These are phyloP conservation scores for Aureobasidium sp. DNA, from an alignment of 2,329 filamentous ascomycete genomes.

Conservation along the genomic window DNA sequence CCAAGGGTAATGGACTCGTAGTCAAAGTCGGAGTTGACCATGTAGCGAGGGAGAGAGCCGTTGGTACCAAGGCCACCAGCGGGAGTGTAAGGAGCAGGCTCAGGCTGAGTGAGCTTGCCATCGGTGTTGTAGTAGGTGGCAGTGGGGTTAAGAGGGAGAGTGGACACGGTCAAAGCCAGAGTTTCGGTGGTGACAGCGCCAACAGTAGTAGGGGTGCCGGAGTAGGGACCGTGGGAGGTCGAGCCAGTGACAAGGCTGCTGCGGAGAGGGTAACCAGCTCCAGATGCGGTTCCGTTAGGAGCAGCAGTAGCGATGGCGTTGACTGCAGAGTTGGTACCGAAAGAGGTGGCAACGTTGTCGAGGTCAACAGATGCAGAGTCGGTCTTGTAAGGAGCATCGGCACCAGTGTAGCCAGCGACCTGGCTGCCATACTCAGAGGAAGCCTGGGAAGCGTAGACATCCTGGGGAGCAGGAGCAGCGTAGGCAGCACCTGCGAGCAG, in stretches of 20 bases:
- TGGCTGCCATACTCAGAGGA: conserved; percentile 17
- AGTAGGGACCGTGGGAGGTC: conserved; percentile 63
- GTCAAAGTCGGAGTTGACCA: conserved; percentile 74
- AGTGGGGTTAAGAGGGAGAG: conserved; percentile 51
- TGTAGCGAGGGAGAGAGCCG: conserved; percentile 67
- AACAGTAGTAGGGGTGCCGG: conserved; percentile 59
- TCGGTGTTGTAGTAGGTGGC: conserved; percentile 66
- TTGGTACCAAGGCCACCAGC: conserved; percentile 68
- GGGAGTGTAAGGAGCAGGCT: conserved; percentile 67
- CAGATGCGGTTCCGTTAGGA: conserved; percentile 25
- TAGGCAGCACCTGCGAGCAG: conserved; percentile 24
- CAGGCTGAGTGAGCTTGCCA: conserved; percentile 57
- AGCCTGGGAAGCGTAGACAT: conserved; percentile 6
- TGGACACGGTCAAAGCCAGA: conserved; percentile 51
- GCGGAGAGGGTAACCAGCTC: conserved; percentile 38
- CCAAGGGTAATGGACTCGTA: conserved; percentile 69
- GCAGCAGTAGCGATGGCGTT: conserved; percentile 31
- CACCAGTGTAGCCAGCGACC: conserved; percentile 39
- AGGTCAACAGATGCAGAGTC: conserved; percentile 29
- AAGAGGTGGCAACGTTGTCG: conserved; percentile 34
- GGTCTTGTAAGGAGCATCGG: conserved; percentile 37
- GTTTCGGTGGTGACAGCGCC: conserved; percentile 58
- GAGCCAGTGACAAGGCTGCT: conserved; percentile 49
- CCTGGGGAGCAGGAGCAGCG: conserved; percentile 33
- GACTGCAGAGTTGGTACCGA: conserved; percentile 40